Percentiles rank a stretch among this genome's conserved stretches.
phyloP scores from a whole-genome alignment of 2,329 filamentous ascomycete species.

The Davidsoniella eucalypti region DNA sequence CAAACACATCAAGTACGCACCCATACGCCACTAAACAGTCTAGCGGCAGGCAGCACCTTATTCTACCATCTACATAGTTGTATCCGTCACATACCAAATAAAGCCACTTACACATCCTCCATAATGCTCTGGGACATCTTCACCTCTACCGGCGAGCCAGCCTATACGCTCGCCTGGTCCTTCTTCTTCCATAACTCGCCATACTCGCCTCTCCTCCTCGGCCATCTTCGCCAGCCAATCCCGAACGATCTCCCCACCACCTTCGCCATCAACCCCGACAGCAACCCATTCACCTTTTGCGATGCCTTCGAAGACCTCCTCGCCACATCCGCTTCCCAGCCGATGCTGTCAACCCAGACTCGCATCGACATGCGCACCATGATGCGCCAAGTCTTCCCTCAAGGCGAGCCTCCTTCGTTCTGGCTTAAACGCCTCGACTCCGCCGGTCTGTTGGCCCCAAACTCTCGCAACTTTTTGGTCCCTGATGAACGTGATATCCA shows the following conservation, averaged over 20 bases:
- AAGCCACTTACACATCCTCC: background rate
- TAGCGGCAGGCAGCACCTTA: too few relatives aligned
- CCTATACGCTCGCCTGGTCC: constrained; percentile 9
- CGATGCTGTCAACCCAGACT: constrained; percentile 24
- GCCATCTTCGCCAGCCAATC: constrained; percentile 29
- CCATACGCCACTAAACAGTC: too few relatives aligned
- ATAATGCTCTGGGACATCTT: constrained; percentile 12
- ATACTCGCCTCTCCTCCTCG: constrained; percentile 30
- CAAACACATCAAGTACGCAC: too few relatives aligned
- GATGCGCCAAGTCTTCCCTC: constrained; percentile 24
- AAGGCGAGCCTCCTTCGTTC: constrained; percentile 25
- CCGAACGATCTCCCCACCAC: constrained; percentile 27
- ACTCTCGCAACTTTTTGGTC: constrained; percentile 12
- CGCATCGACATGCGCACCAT: constrained; percentile 23
- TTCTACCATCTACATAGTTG: background rate
- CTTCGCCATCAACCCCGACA: constrained; percentile 18
- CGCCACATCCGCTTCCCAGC: constrained; percentile 26
- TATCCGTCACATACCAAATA: background rate
- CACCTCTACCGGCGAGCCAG: constrained; percentile 5
- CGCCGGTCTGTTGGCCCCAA: constrained; percentile 23
- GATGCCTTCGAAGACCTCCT: constrained; percentile 44
- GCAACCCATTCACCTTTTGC: constrained; percentile 29
- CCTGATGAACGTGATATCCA: constrained; percentile 7
- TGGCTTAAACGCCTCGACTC: constrained; percentile 26
- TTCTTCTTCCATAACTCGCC: constrained; percentile 18